Base-by-base conservation (phyloP, 2,329 filamentous ascomycete genomes). In the Rutstroemia sydowiana region DNA sequence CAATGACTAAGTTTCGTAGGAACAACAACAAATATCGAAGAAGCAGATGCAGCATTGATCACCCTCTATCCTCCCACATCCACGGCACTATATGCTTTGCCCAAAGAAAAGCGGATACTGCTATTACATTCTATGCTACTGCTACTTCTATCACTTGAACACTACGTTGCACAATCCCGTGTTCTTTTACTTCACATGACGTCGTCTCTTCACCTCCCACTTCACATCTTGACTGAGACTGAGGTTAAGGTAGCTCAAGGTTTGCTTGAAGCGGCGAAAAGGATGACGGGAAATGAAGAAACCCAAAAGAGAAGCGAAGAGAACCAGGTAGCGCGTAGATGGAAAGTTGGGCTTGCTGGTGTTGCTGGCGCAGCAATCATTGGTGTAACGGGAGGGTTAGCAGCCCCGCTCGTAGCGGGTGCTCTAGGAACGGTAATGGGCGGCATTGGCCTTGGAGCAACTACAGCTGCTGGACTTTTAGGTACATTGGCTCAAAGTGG, bases 321-420 rank as follows among this genome's bases (percentile, higher is more conserved):
- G 54, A 87, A 85, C 50, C 81, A 87, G 59, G 71, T 77, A 8
- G 75, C 80, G 18, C 75, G 90, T 8, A 86, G 86, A 66, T 95
- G 88, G 88, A 96, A 95, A 66, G 89, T 96, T 18, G 89, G 91
- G 0, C 74, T 96, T 23, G 92, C 91, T 0, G 88, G 87, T 8
- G 88, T 95, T 0, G 90, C 88, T 0, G 92, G 92, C 10, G 92
- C 92, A n/a, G 80, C 79, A 1, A 70, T 89, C 1, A 85, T 90
- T 32, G 83, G 83, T 9, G 76, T 87, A 3, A 87, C 84, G 0
- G 85, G 85, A 26, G 86, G 85, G 30, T 78, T 96, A 9, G 86
- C 88, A 8, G 82, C 86, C 1, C 84, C 89, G 0, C 73, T 97
- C 2, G 78, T 53, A 3, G 51, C 51, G 6, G 51, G 51, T 5